Conservation (phyloP, 192 early-diverging fungal species). For the Lobulomyces angularis region DNA sequence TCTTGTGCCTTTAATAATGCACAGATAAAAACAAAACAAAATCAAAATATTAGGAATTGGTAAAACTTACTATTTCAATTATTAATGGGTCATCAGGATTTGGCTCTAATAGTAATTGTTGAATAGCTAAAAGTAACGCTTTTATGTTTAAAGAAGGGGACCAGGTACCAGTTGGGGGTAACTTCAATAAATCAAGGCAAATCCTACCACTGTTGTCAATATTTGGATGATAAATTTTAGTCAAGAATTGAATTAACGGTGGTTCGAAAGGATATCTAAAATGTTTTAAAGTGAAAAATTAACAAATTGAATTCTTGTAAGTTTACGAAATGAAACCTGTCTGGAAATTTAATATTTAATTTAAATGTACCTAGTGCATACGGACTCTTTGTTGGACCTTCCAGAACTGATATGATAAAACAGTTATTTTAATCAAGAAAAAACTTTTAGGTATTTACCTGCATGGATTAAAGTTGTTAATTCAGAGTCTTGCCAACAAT, state of each 20-base stretch:
- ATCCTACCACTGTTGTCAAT: slow-evolving; percentile 9
- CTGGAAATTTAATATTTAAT: slow-evolving; percentile 6
- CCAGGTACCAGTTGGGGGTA: slow-evolving; percentile 13
- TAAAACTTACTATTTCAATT: slow-evolving; percentile 9
- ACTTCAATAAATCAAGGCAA: slow-evolving; percentile 8
- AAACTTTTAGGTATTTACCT: too few relatives aligned
- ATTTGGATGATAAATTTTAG: slow-evolving; percentile 12
- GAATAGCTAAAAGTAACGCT: slow-evolving; percentile 9
- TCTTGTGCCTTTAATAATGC: slow-evolving; percentile 11
- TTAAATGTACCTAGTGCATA: slow-evolving; percentile 6
- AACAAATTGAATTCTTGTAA: background rate
- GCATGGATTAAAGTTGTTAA: too few relatives aligned
- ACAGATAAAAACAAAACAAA: background rate
- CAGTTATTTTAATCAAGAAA: too few relatives aligned
- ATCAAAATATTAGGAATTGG: background rate
- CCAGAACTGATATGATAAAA: slow-evolving; percentile 5
- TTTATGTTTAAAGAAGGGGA: slow-evolving; percentile 14
- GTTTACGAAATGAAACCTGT: slow-evolving; percentile 2
- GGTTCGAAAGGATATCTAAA: slow-evolving; percentile 14
- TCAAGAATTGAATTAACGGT: slow-evolving; percentile 11
- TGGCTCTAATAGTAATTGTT: slow-evolving; percentile 9
- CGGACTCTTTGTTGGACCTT: slow-evolving; percentile 11
- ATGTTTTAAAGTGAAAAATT: background rate
- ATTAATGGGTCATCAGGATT: slow-evolving; percentile 15
- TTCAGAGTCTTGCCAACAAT: too few relatives aligned